Evolutionary conservation across 345 rosid genomes (phyloP), one percentile per base, ranked within the genome.

Genomic region (Carallia pectinifolia): DNA sequence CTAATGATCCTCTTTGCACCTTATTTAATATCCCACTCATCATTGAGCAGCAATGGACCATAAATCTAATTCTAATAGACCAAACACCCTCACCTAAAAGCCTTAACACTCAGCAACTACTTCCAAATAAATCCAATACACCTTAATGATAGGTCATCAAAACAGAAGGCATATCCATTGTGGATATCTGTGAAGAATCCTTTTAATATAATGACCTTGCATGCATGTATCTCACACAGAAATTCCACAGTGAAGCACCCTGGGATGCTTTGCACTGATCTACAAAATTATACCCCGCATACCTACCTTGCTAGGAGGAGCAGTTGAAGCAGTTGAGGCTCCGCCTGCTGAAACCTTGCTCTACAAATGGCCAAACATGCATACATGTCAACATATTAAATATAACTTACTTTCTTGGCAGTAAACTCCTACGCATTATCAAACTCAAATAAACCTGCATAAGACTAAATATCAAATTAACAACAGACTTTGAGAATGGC

Each of bases 271-370:
- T 39, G 44, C 44, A 39, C 44, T 6, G 44, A 39, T 39, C 10
- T 39, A 39, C 44, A 39, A 39, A 39, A 1, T 0, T 7, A 39
- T 39, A 39, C n/a, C 40, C 17, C 48, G 13, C 16, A 17, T 18
- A 65, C 61, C 59, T 73, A 73, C 76, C 50, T 50, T 58, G 19
- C 39, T 50, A 16, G 65, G 18, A 16, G 53, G 61, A 30, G 71
- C 19, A 65, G 66, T 37, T 50, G 76, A 73, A 30, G 76, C 19
- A 65, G 66, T 37, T 50, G 76, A 73, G 16, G 53, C 33, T 27
- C 70, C 61, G 2, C 61, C 54, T 7, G 76, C 53, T 16, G 76
- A 71, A 39, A 30, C 62, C 64, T 65, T 70, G 30, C 52, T 61
- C 74, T 70, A 30, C 72, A 69, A 1, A 29, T 8, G 18, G 38